A percentile compares a stretch with the other conserved stretches of the same genome.
Conservation (phyloP, 139 green algal genomes). For the Picochlorum costavermella region DNA sequence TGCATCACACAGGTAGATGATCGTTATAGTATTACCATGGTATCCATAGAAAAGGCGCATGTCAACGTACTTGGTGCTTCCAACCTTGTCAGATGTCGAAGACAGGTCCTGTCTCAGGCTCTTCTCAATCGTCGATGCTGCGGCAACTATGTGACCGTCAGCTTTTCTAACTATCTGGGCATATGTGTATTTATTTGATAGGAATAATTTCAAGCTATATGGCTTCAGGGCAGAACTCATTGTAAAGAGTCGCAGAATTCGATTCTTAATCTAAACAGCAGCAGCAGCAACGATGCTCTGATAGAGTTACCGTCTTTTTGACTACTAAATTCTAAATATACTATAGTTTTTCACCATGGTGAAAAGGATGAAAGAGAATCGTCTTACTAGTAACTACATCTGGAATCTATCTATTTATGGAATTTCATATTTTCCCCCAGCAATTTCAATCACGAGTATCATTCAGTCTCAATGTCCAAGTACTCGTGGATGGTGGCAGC, state of each 20-base stretch:
- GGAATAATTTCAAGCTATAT: constrained; percentile 31
- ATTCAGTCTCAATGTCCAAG: constrained; percentile 2
- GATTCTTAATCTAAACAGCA: too few relatives aligned
- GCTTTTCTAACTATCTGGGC: constrained; percentile 28
- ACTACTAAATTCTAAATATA: too few relatives aligned
- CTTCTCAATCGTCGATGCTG: constrained; percentile 38
- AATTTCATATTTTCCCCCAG: too few relatives aligned
- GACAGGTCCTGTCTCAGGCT: constrained; percentile 5
- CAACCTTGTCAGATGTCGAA: constrained; percentile 19
- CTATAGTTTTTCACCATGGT: too few relatives aligned
- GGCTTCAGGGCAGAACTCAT: not conserved
- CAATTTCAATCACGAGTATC: too few relatives aligned
- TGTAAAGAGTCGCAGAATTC: too few relatives aligned
- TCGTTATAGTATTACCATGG: not conserved
- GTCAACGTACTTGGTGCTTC: constrained; percentile 12
- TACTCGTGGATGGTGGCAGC: constrained; percentile 22
- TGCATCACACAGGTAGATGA: not conserved
- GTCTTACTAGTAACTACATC: too few relatives aligned
- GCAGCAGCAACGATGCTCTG: too few relatives aligned
- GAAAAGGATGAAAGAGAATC: too few relatives aligned
- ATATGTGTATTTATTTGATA: constrained; percentile 43
- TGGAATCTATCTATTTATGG: too few relatives aligned
- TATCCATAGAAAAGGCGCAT: not conserved
- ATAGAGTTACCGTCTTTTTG: too few relatives aligned
- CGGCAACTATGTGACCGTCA: constrained; percentile 31